phyloP scores from a whole-genome alignment of 768 basidiomycete genomes.

The Pholiota molesta region DNA sequence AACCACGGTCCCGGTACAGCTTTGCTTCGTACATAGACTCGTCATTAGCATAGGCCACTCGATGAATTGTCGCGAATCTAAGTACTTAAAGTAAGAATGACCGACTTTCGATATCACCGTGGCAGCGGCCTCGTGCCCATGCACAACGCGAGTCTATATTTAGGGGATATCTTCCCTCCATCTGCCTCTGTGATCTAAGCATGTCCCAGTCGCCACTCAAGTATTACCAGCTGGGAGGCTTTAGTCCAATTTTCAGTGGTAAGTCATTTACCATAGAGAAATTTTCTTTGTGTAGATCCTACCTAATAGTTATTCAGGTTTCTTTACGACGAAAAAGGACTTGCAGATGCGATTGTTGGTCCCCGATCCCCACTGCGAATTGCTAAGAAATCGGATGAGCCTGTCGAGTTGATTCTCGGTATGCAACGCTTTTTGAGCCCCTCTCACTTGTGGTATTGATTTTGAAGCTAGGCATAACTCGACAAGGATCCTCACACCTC shows the following conservation, averaged over 20 bases:
- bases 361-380: slow-evolving; percentile 32
- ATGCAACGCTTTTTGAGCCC: not conserved
- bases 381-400: slow-evolving; percentile 6
- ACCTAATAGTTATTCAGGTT: slow-evolving; percentile 8
- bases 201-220: not conserved
- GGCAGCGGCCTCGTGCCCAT: not conserved
- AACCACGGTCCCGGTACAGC: not conserved
- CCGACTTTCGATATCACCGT: not conserved
- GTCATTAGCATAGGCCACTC: not conserved
- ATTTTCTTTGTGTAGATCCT: not conserved
- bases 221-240: slow-evolving; percentile 15
- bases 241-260: slow-evolving; percentile 12
- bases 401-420: slow-evolving; percentile 51
- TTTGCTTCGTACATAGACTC: not conserved
- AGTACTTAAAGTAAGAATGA: not conserved
- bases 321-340: slow-evolving; percentile 36
- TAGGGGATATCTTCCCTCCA: not conserved
- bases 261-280: not conserved
- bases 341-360: slow-evolving; percentile 30
- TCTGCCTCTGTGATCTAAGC: not conserved
- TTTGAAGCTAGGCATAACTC: slow-evolving; percentile 41
- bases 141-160: not conserved
- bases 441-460: not conserved
- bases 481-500: slow-evolving; percentile 46
- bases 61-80: not conserved